These are phyloP conservation scores for Globisporangium cylindrosporum DNA, from an alignment of 352 stramenopile genomes.

Conservation along the genomic window DNA sequence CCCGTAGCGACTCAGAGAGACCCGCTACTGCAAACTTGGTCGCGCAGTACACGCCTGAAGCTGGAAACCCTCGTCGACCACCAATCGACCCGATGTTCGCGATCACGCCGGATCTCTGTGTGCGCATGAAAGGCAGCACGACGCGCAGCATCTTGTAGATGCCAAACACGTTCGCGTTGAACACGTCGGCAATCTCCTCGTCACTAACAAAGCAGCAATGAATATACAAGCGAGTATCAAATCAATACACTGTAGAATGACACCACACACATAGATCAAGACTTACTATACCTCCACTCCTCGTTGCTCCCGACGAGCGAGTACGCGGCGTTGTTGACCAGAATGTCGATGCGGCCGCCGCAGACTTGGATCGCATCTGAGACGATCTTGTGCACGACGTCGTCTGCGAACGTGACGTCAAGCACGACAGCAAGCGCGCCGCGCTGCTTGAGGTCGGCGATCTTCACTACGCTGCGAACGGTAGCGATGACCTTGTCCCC, in stretches of 20 bases:
- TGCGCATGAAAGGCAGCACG: conserved; percentile 2
- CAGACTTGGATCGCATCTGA: no score
- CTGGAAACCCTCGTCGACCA: conserved; percentile 26
- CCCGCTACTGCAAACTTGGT: conserved; percentile 46
- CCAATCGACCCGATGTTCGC: conserved; percentile 36
- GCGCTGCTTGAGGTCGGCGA: not conserved
- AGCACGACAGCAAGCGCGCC: not conserved
- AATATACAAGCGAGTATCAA: not conserved
- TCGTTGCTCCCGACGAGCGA: conserved; percentile 33
- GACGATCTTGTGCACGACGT: not conserved
- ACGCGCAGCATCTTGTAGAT: conserved; percentile 28
- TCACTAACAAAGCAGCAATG: not conserved
- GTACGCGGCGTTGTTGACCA: conserved; percentile 50
- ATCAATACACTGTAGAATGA: not conserved
- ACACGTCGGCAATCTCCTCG: conserved; percentile 29
- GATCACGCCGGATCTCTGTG: conserved; percentile 29
- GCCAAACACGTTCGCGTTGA: conserved; percentile 46
- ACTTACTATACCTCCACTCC: conserved; percentile 35
- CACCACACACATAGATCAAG: no score
- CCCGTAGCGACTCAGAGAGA: conserved; percentile 29
- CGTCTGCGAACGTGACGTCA: not conserved
- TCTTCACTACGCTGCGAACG: not conserved
- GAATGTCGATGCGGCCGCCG: conserved; percentile 26
- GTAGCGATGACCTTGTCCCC: not conserved
- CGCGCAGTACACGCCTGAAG: conserved; percentile 32